A percentile compares a stretch with the other conserved stretches of the same genome.
phyloP scores from a whole-genome alignment of 2,329 filamentous ascomycete species.

The Amauroascus niger region DNA sequence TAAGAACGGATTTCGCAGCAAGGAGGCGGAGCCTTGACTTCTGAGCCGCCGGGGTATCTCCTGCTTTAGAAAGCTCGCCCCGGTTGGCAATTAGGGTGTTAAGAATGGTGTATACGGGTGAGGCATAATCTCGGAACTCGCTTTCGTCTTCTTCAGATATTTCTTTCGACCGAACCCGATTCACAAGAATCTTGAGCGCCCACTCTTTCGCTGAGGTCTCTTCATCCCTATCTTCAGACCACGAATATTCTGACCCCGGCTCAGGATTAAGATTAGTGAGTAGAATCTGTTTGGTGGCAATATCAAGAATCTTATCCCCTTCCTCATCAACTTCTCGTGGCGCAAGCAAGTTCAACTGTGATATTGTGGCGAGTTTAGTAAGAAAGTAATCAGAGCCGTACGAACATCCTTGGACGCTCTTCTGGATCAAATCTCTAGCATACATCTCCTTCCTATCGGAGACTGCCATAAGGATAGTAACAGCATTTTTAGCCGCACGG shows the following conservation, averaged over 20 bases:
- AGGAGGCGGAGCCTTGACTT: slow-evolving; percentile 70
- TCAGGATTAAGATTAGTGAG: slow-evolving; percentile 51
- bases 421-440: slow-evolving; percentile 70
- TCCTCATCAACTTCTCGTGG: slow-evolving; percentile 63
- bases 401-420: slow-evolving; percentile 62
- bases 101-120: slow-evolving; percentile 66
- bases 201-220: slow-evolving; percentile 76
- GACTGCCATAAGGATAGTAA: slow-evolving; percentile 76
- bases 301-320: slow-evolving; percentile 66
- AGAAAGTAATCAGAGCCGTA: slow-evolving; percentile 68
- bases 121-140: slow-evolving; percentile 45
- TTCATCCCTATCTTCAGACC: slow-evolving; percentile 65
- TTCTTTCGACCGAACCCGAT: slow-evolving; percentile 62
- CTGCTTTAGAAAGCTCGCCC: slow-evolving; percentile 68
- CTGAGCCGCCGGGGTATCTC: slow-evolving; percentile 67
- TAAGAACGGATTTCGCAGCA: slow-evolving; percentile 71
- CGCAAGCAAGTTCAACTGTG: slow-evolving; percentile 65
- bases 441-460: slow-evolving; percentile 72
- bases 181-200: slow-evolving; percentile 76
- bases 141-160: slow-evolving; percentile 34
- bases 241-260: slow-evolving; percentile 49
- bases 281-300: slow-evolving; percentile 65
- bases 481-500: slow-evolving; percentile 82
- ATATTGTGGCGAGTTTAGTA: slow-evolving; percentile 42
- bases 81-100: slow-evolving; percentile 63